These are phyloP conservation scores for Viola odorata DNA, from an alignment of 345 rosid species.

Conservation along the genomic window DNA sequence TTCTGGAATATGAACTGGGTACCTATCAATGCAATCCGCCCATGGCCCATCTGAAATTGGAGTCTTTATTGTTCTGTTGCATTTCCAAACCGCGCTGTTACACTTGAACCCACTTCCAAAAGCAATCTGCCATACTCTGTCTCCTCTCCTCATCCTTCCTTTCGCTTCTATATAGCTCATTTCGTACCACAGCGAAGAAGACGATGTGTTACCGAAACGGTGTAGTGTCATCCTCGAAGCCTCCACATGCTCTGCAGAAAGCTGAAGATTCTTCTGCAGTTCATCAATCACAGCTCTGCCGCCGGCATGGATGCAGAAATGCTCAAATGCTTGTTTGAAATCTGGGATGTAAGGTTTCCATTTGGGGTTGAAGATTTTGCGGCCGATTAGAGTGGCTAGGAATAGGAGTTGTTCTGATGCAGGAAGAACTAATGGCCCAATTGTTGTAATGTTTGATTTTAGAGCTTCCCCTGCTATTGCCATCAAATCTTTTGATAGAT, in stretches of 20 bases:
- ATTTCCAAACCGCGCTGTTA: conserved; percentile 56
- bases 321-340: conserved; percentile 58
- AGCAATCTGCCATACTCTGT: conserved; percentile 61
- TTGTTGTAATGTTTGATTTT: conserved; percentile 40
- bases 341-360: conserved; percentile 36
- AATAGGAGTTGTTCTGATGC: conserved; percentile 38
- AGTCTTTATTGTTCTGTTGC: conserved; percentile 21
- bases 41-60: conserved; percentile 35
- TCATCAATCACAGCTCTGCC: conserved; percentile 55
- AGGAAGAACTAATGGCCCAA: conserved; percentile 49
- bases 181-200: conserved; percentile 58
- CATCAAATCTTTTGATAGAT: conserved; percentile 45
- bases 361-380: conserved; percentile 25
- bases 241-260: conserved; percentile 41
- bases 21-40: conserved; percentile 36
- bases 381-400: conserved; percentile 21
- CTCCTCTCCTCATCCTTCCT: conserved; percentile 39
- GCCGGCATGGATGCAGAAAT: conserved; percentile 60
- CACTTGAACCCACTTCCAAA: conserved; percentile 64
- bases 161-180: conserved; percentile 44
- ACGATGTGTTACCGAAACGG: conserved; percentile 56
- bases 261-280: conserved; percentile 39
- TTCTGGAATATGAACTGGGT: conserved; percentile 32
- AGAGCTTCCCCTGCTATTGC: conserved; percentile 44
- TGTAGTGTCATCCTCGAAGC: conserved; percentile 59